Evolutionary conservation across 345 rosid species (phyloP), one percentile per base, ranked within the genome.

Genomic region (Lumnitzera littorea): DNA sequence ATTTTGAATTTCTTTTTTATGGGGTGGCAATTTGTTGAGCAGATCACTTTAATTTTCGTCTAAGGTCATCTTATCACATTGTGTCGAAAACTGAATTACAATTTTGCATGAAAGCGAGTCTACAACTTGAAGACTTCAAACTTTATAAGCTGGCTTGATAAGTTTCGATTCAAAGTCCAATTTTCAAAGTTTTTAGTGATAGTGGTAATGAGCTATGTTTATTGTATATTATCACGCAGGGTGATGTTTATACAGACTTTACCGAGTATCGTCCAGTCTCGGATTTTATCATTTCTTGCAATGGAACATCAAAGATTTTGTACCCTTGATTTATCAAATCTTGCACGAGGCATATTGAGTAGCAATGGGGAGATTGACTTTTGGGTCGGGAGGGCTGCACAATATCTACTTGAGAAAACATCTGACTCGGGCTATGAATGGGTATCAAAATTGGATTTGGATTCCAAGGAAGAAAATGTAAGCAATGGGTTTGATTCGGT

Each of bases 331-430:
- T 68, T 86, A 65, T 56, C 68, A 46, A 72, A 60, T 64, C 74
- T 88, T 43, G 84, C 85, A n/a, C 67, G 76, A 58, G 67, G 65
- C 16, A 48, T 91, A n/a, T 50, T 84, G 81, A 29, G 63, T 15
- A 76, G 63, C 1, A 17, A 55, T 31, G 58, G 64, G 10, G 76
- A 31, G 53, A 57, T 71, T 11, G 87, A 81, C 57, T 86, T 86
- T 55, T 88, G 90, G 91, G 96, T 79, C 29, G 67, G 64, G 67
- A 81, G 66, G 55, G 84, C 80, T 63, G 90, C 95, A 47, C 84
- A 67, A 14, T 68, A 83, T 68, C 83, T 91, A 91, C 78, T 86
- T 53, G 91, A 80, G 47, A 69, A 48, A 61, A 13, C 84, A 80
- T 74, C 89, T 58, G 72, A 70, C 20, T 61, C 82, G 56, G 75